Percentiles rank a stretch among this genome's conserved stretches.
Conservation (phyloP, 108 stramenopile species). For the Nannochloropsis gaditana region DNA sequence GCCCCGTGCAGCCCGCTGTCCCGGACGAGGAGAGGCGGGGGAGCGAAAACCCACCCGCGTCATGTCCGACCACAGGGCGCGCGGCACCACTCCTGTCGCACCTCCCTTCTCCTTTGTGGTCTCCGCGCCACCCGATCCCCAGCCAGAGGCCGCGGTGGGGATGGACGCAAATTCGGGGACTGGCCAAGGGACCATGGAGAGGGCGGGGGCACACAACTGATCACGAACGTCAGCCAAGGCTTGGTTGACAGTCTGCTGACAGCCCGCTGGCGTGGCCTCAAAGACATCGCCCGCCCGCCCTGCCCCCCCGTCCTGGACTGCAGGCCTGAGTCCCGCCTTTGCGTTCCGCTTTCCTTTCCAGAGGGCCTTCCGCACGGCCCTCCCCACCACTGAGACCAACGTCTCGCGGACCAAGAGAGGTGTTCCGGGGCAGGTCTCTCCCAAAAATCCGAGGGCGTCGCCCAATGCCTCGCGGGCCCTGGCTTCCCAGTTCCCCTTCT, state of each 20-base stretch:
- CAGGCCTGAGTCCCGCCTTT: too few species aligned
- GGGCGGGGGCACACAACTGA: neutral
- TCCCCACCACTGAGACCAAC: neutral
- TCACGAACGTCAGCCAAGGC: neutral
- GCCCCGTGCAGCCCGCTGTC: neutral
- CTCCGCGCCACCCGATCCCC: neutral
- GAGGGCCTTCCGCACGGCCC: neutral
- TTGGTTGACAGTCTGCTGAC: neutral
- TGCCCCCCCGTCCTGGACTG: neutral
- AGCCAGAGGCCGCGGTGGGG: neutral
- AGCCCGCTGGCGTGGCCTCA: neutral
- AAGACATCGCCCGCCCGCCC: neutral
- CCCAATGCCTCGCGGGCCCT: conserved; percentile 1
- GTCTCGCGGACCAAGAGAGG: neutral
- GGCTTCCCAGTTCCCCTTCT: neutral
- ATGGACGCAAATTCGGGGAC: neutral
- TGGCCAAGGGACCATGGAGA: neutral
- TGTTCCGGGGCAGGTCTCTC: neutral
- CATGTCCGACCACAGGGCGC: neutral
- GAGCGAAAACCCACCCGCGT: neutral
- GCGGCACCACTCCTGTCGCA: neutral
- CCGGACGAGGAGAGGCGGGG: neutral
- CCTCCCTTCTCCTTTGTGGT: neutral
- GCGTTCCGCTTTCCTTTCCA: neutral
- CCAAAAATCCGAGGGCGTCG: neutral